Base-by-base conservation (phyloP, 345 rosid genomes). In the Camelina sativa region DNA sequence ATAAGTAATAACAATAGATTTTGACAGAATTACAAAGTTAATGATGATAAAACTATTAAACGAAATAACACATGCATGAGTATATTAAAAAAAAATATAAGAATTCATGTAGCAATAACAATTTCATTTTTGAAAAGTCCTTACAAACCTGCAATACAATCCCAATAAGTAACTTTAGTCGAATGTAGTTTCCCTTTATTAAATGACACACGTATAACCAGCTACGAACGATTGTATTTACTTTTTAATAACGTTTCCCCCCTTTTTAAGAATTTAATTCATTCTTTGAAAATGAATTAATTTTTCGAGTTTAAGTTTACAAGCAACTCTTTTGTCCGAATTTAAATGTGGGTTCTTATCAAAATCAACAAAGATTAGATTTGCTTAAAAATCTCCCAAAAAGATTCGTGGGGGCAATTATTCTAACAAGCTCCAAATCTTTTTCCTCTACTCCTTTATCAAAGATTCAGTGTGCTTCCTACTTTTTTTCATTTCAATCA, bases 401-500 rank as follows among this genome's bases (percentile, higher is more conserved):
- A 41, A 10, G 73, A 75, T 52, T 61, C n/a, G 56, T 61, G 69
- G 47, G 69, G 69, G 56, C 58, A 69, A 53, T 53, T 62, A 62
- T 69, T 44, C 41, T 68, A 68, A 52, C 60, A 62, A 69, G 44
- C 41, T 54, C 52, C 65, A 69, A 76, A 43, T 22, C 35, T 22
- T 61, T 68, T 44, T 53, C 41, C 38, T 60, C 16, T 43, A 43
- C 51, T 54, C 59, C 70, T 76, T 76, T 76, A 62, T 54, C 62
- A 61, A 76, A 68, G 56, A 68, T 68, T 76, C 35, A 53, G 50
- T 70, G 74, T 76, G 80, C 67, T 25, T 54, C 75, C 75, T 46
- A 69, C 65, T 69, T 76, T 76, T 76, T 40, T 76, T 44, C 34
- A 62, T 61, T 61, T 37, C 65, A 54, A 69, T 76, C 80, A 69